A percentile compares a stretch with the other conserved stretches of the same genome.
These are phyloP conservation scores for Penicillium canariense DNA, from an alignment of 495 filamentous ascomycete species.

Conservation along the genomic window DNA sequence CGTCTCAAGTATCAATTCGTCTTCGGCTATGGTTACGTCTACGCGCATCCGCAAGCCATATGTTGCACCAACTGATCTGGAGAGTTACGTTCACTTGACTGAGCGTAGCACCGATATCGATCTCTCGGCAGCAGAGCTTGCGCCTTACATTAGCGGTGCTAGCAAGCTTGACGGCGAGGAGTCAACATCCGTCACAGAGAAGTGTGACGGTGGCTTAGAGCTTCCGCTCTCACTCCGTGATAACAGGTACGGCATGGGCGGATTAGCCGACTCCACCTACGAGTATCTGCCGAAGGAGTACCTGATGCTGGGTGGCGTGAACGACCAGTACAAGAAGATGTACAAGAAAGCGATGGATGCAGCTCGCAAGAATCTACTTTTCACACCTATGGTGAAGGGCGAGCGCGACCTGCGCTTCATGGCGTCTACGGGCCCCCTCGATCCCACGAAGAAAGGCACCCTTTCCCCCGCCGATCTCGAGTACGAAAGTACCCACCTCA, in stretches of 20 bases:
- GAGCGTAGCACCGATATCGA: slow-evolving; percentile 17
- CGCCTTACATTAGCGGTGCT: slow-evolving; percentile 15
- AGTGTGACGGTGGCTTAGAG: slow-evolving; percentile 33
- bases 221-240: slow-evolving; percentile 20
- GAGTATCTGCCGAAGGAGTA: slow-evolving; percentile 89
- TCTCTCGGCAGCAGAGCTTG: slow-evolving; percentile 28
- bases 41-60: slow-evolving; percentile 15
- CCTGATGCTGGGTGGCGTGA: slow-evolving; percentile 75
- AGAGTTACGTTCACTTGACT: slow-evolving; percentile 27
- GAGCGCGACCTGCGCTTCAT: slow-evolving; percentile 73
- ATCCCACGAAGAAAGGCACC: slow-evolving; percentile 20
- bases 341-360: slow-evolving; percentile 70
- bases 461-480: slow-evolving; percentile 28
- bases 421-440: slow-evolving; percentile 51
- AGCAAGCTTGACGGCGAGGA: not conserved
- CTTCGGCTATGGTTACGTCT: not conserved
- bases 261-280: slow-evolving; percentile 85
- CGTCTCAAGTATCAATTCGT: not conserved
- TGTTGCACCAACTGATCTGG: slow-evolving; percentile 24
- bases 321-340: slow-evolving; percentile 77
- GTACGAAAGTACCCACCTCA: slow-evolving; percentile 72
- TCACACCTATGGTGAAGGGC: slow-evolving; percentile 76
- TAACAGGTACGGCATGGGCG: slow-evolving; percentile 69
- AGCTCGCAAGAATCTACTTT: slow-evolving; percentile 74
- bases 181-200: slow-evolving; percentile 3